Conservation (phyloP, 129 eudicot genomes). For the Saposhnikovia divaricata region DNA sequence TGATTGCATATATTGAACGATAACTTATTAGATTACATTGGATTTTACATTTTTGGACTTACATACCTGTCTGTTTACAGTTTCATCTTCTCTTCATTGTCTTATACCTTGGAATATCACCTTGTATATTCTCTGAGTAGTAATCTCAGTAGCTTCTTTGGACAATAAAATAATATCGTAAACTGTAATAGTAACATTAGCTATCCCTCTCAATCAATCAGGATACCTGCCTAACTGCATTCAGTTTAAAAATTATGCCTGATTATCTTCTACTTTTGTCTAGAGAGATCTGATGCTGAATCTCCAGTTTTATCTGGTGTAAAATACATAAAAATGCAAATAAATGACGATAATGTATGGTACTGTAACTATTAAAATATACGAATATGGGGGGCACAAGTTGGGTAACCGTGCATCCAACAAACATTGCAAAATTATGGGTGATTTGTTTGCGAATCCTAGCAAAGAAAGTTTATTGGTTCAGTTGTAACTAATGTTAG, state of each 20-base stretch:
- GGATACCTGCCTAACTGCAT: background rate
- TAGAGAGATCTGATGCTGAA: background rate
- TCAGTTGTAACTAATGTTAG: background rate
- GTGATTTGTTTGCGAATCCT: background rate
- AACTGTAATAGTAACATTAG: background rate
- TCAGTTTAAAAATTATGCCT: background rate
- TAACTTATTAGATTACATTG: background rate
- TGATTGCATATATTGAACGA: background rate
- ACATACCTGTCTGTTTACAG: background rate
- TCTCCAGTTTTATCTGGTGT: background rate
- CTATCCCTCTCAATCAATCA: background rate
- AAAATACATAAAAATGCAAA: background rate
- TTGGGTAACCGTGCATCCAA: background rate
- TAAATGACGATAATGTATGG: background rate
- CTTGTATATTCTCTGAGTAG: background rate
- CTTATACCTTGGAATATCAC: slow-evolving; percentile 2
- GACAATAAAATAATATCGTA: background rate
- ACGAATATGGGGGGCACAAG: background rate
- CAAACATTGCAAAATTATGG: background rate
- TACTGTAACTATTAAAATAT: background rate
- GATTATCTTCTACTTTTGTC: background rate
- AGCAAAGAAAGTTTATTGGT: background rate
- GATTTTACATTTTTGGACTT: background rate
- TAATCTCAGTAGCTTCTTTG: background rate
- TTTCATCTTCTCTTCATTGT: background rate